Conservation (phyloP, 768 basidiomycete genomes). For the Pulveroboletus sp. region DNA sequence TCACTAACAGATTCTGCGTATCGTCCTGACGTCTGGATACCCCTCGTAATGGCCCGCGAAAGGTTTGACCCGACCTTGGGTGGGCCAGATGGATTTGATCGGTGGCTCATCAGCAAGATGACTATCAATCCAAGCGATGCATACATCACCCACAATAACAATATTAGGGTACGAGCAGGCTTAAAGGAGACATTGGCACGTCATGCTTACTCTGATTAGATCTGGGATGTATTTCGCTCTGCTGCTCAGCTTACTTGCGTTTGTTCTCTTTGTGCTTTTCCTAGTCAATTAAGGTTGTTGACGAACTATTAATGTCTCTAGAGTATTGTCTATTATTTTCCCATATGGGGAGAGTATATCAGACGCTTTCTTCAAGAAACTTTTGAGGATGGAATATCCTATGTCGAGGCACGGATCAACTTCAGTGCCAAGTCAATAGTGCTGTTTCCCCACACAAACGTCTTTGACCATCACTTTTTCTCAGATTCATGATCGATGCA, state of each 20-base stretch:
- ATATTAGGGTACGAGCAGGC: conserved; percentile 45
- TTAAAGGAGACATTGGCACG: background rate
- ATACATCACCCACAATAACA: conserved; percentile 68
- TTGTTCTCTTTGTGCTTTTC: no score
- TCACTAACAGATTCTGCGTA: conserved; percentile 40
- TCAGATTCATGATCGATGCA: conserved; percentile 51
- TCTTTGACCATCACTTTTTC: background rate
- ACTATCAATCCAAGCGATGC: conserved; percentile 69
- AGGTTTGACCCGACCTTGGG: conserved; percentile 49
- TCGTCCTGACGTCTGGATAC: conserved; percentile 46
- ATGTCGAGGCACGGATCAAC: conserved; percentile 64
- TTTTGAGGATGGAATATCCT: conserved; percentile 67
- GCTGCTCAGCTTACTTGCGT: no score
- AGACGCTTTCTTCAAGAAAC: conserved; percentile 57
- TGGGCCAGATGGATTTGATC: conserved; percentile 63
- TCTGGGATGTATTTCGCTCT: conserved; percentile 80
- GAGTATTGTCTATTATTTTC: conserved; percentile 44
- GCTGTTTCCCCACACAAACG: background rate
- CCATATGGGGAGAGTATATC: conserved; percentile 58
- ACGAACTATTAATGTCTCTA: conserved; percentile 10
- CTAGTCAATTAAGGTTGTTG: no score
- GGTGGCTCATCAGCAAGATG: conserved; percentile 55
- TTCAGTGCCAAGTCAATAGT: conserved; percentile 50
- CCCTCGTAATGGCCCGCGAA: conserved; percentile 48
- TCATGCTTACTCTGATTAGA: conserved; percentile 36